phyloP scores from a whole-genome alignment of 176 grass and related monocot species.

The Oryza rufipogon region DNA sequence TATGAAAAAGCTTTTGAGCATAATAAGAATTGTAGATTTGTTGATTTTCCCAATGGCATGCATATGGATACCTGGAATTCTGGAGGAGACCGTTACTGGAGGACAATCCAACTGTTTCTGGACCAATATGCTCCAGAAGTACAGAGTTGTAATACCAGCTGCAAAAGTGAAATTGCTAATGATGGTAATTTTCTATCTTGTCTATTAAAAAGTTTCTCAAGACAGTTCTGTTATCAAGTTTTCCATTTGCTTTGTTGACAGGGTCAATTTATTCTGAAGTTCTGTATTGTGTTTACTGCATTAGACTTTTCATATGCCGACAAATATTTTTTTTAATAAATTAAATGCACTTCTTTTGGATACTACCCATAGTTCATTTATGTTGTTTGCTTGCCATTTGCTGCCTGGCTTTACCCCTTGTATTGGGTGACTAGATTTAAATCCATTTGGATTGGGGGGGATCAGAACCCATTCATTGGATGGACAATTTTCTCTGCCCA shows the following conservation, averaged over 20 bases:
- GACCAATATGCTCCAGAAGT: constrained; percentile 60
- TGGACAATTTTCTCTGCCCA: not conserved
- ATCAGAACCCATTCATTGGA: not conserved
- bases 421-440: not conserved
- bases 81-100: constrained; percentile 94
- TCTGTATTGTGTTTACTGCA: constrained; percentile 1
- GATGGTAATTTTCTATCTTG: constrained; percentile 57
- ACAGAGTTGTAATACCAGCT: constrained; percentile 46
- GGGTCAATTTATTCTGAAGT: not conserved
- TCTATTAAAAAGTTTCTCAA: constrained; percentile 10
- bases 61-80: constrained; percentile 98
- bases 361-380: not conserved
- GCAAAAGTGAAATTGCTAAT: constrained; percentile 48
- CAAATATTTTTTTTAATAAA: not conserved
- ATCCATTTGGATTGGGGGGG: not conserved
- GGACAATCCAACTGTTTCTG: constrained; percentile 83
- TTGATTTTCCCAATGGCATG: constrained; percentile 97
- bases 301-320: not conserved
- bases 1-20: constrained; percentile 69
- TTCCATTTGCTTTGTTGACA: constrained; percentile 4
- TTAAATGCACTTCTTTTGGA: not conserved
- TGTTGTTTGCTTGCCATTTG: not conserved
- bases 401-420: not conserved
- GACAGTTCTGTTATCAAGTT: constrained; percentile 1
- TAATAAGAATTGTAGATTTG: constrained; percentile 74